Base-by-base conservation (phyloP, 768 basidiomycete species). In the Amanita rubescens region DNA sequence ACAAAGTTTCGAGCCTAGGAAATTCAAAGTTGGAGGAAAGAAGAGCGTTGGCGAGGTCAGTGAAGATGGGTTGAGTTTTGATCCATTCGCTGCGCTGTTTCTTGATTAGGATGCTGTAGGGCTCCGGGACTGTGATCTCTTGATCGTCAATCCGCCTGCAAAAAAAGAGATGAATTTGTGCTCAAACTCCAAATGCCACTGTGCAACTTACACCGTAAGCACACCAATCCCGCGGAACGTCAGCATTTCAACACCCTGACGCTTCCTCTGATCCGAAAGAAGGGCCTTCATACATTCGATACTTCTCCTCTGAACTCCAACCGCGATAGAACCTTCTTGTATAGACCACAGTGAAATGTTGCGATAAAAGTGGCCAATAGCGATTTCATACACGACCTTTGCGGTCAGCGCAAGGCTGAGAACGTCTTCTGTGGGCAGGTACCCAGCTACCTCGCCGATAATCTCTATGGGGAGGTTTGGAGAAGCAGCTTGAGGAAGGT, bases 381-480 rank as follows among this genome's bases (percentile, higher is more conserved):
- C 2, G 5, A 33, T 25, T 20, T 42, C 50, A n/a, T 51, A 20
- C 12, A 51, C 30, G 25, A 19, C 10, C 17, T 42, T 39, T 1
- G 34, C 25, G 3, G 50, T 42, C 22, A 51, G 39, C 12, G 50
- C 8, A 12, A 51, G 27, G 15, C 14, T 39, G 50, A 51, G 39
- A 8, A 42, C 27, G 30, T 43, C 50, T 10, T 4, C 39, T 19
- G 15, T 15, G 20, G 51, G 32, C 11, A 43, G 19, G 43, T 51
- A 10, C 3, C n/a, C n/a, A 12, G 37, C 30, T 17, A 51, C 27
- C 33, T 51, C 41, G 19, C 14, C 10, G 12, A 51, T 38, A 20
- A 51, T 49, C 20, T 48, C 46, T 22, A 35, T 22, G n/a, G 32
- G 46, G 20, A 34, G 46, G 19, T 48, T 48, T n/a, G 43, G 33